Percentiles rank a stretch among this genome's conserved stretches.
These are phyloP conservation scores for Elaphomyces granulatus DNA, from an alignment of 495 filamentous ascomycete species.

Conservation along the genomic window DNA sequence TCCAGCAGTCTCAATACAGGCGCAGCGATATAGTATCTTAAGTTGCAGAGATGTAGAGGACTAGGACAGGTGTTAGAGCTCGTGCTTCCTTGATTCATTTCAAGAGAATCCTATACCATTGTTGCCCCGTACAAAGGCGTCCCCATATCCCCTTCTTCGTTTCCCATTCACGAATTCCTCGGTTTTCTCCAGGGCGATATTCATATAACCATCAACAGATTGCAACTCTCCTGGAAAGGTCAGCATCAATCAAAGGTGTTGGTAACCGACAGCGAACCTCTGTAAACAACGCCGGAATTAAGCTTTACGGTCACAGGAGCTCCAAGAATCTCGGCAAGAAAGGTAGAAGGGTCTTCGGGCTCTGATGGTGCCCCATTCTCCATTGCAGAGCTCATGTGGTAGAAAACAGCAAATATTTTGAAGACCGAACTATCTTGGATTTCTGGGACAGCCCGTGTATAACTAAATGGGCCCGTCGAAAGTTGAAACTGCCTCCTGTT, in stretches of 20 bases:
- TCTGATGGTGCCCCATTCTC: conserved; percentile 56
- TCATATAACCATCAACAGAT: conserved; percentile 98
- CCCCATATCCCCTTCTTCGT: conserved; percentile 69
- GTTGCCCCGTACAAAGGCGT: conserved; percentile 93
- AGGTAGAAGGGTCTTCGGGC: conserved; percentile 78
- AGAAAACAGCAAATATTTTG: too few species aligned
- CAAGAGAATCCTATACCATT: conserved; percentile 46
- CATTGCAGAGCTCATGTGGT: too few species aligned
- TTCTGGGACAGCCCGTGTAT: too few species aligned
- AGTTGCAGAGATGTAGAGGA: not conserved
- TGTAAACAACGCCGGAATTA: conserved; percentile 91
- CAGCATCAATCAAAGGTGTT: conserved; percentile 7
- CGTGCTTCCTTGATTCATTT: not conserved
- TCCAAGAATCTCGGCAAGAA: conserved; percentile 84
- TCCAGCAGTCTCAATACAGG: not conserved
- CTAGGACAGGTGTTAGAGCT: not conserved
- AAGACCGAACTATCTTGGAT: too few species aligned
- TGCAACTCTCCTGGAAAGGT: conserved; percentile 61
- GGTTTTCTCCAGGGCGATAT: conserved; percentile 90
- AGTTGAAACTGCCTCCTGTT: too few species aligned
- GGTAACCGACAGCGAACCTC: conserved; percentile 41
- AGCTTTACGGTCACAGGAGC: conserved; percentile 86
- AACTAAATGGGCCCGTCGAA: too few species aligned
- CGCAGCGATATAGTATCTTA: not conserved
- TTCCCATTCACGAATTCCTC: conserved; percentile 80